Conservation (phyloP, 768 basidiomycete genomes). For the Suillus decipiens region DNA sequence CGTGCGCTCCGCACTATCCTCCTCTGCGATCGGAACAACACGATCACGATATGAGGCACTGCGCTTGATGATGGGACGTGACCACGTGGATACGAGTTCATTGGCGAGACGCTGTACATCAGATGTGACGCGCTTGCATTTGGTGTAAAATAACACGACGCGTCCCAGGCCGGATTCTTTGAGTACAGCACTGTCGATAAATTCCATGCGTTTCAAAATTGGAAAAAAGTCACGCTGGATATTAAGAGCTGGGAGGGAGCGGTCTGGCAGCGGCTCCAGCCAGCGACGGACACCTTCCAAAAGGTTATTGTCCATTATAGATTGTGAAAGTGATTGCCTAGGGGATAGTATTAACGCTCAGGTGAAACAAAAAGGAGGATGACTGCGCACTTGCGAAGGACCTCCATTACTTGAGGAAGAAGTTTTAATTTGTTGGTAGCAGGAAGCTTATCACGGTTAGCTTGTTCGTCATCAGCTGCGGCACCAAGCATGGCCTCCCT, state of each 20-base stretch:
- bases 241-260: constrained; percentile 90
- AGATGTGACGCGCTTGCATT: constrained; percentile 85
- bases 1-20: constrained; percentile 37
- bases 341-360: neutral
- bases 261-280: constrained; percentile 94
- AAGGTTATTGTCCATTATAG: constrained; percentile 94
- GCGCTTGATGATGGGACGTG: constrained; percentile 88
- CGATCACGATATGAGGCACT: constrained; percentile 80
- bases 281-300: constrained; percentile 86
- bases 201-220: constrained; percentile 83
- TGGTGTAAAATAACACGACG: constrained; percentile 93
- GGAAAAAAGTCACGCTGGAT: constrained; percentile 93
- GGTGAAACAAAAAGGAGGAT: constrained; percentile 6
- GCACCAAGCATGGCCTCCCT: constrained; percentile 86
- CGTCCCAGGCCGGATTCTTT: constrained; percentile 91
- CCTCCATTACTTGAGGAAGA: constrained; percentile 88
- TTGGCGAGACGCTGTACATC: constrained; percentile 81
- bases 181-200: constrained; percentile 86
- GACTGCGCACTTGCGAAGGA: constrained; percentile 83
- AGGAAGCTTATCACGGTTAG: constrained; percentile 78
- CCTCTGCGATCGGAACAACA: constrained; percentile 59
- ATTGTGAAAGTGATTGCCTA: constrained; percentile 83
- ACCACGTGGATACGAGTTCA: constrained; percentile 84
- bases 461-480: constrained; percentile 78
- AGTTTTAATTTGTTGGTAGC: constrained; percentile 83